These are phyloP conservation scores for Calonectria pseudoreteaudii DNA, from an alignment of 2,329 filamentous ascomycete genomes.

Conservation along the genomic window DNA sequence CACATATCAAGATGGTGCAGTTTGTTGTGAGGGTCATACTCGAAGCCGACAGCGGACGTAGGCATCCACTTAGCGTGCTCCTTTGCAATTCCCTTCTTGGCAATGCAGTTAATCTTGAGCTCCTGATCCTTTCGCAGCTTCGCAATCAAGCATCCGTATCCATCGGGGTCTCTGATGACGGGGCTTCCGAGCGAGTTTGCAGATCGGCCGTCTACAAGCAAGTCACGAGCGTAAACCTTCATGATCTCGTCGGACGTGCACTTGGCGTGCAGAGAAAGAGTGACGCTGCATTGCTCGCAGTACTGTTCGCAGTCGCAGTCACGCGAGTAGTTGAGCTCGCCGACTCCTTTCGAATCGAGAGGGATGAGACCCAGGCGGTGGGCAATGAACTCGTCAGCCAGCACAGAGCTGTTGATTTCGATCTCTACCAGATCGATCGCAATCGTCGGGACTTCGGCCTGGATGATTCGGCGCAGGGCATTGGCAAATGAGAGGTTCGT, in stretches of 20 bases:
- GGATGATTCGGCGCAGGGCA: constrained; percentile 88
- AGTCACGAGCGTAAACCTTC: constrained; percentile 92
- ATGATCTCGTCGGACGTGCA: constrained; percentile 90
- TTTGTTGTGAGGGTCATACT: constrained; percentile 98
- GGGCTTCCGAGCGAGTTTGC: constrained; percentile 84
- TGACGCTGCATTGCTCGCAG: constrained; percentile 92
- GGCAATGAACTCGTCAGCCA: constrained; percentile 95
- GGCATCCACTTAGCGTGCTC: constrained; percentile 99
- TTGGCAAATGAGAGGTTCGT: constrained; percentile 94
- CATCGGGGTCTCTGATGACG: constrained; percentile 85
- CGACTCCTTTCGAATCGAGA: constrained; percentile 84
- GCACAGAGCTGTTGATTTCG: constrained; percentile 91
- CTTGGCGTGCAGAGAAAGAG: constrained; percentile 84
- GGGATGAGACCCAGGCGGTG: constrained; percentile 93
- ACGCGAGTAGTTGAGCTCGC: constrained; percentile 85
- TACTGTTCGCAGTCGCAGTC: constrained; percentile 98
- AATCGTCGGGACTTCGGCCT: constrained; percentile 93
- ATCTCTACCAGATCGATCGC: constrained; percentile 96
- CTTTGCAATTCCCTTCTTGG: constrained; percentile 98
- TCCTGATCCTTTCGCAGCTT: constrained; percentile 93
- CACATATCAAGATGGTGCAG: constrained; percentile 91
- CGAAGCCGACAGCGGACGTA: constrained; percentile 91
- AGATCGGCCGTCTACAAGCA: constrained; percentile 78
- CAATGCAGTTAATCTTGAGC: constrained; percentile 89
- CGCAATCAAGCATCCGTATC: constrained; percentile 85